Conservation (phyloP, 2,329 filamentous ascomycete species). For the Exophiala aquamarina region DNA sequence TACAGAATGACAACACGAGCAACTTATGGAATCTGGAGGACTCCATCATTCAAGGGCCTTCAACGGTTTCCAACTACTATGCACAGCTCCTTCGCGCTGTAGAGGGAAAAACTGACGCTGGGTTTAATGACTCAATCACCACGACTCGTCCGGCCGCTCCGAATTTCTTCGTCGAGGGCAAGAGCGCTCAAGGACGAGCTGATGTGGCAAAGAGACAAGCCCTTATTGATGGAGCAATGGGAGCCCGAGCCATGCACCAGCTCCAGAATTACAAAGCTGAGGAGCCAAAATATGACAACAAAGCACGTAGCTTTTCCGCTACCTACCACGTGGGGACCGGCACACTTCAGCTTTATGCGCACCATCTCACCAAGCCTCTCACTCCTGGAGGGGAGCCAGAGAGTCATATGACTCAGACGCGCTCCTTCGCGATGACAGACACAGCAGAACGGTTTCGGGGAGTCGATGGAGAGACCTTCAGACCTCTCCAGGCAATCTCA, state of each 20-base stretch:
- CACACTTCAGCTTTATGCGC: conserved; percentile 10
- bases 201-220: conserved; percentile 17
- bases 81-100: conserved; percentile 60
- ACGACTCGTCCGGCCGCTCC: conserved; percentile 28
- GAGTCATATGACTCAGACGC: conserved; percentile 44
- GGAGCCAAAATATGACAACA: conserved; percentile 42
- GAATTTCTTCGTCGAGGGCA: conserved; percentile 23
- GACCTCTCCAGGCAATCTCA: conserved; percentile 1
- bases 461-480: too few species aligned
- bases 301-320: conserved; percentile 40
- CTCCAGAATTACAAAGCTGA: conserved; percentile 26
- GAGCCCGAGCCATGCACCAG: conserved; percentile 23
- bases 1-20: conserved; percentile 47
- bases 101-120: conserved; percentile 60
- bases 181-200: conserved; percentile 14
- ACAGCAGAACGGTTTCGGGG: too few species aligned
- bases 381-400: conserved; percentile 25
- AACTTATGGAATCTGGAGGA: conserved; percentile 63
- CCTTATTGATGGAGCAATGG: conserved; percentile 17
- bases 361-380: conserved; percentile 10
- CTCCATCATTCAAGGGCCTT: conserved; percentile 60
- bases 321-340: conserved; percentile 38
- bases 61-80: conserved; percentile 61
- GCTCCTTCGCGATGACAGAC: conserved; percentile 33
- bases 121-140: conserved; percentile 64